A percentile compares a stretch with the other conserved stretches of the same genome.
phyloP scores from a whole-genome alignment of 2,329 filamentous ascomycete species.

The Hypoxylon sp. region DNA sequence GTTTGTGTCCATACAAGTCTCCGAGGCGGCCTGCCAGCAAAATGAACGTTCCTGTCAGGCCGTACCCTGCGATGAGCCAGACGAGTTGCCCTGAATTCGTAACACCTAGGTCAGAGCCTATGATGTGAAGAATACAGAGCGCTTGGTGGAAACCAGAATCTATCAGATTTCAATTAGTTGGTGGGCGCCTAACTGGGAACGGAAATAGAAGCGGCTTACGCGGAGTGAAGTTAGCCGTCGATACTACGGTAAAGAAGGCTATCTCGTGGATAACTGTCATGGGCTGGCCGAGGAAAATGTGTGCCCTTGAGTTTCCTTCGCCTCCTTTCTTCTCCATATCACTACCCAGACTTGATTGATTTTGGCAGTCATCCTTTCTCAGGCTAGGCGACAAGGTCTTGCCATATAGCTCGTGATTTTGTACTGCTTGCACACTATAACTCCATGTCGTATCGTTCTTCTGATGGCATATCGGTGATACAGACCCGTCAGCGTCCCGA shows the following conservation, averaged over 20 bases:
- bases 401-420: slow-evolving; percentile 25
- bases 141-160: slow-evolving; percentile 50
- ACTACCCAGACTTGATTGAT: slow-evolving; percentile 39
- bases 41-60: slow-evolving; percentile 63
- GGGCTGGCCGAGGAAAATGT: slow-evolving; percentile 47
- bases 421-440: slow-evolving; percentile 7
- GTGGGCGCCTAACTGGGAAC: neutral
- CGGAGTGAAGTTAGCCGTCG: slow-evolving; percentile 51
- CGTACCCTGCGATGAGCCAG: slow-evolving; percentile 63
- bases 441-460: slow-evolving; percentile 19
- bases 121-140: slow-evolving; percentile 56
- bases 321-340: slow-evolving; percentile 44
- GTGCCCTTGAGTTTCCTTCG: slow-evolving; percentile 38
- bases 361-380: slow-evolving; percentile 28
- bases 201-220: slow-evolving; percentile 39
- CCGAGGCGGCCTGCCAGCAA: slow-evolving; percentile 62
- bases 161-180: slow-evolving; percentile 31
- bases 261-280: slow-evolving; percentile 48
- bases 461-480: slow-evolving; percentile 3
- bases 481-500: slow-evolving; percentile 1
- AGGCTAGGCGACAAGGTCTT: slow-evolving; percentile 25
- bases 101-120: slow-evolving; percentile 58
- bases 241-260: slow-evolving; percentile 47
- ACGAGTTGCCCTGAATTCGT: slow-evolving; percentile 56
- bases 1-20: slow-evolving; percentile 63